These are phyloP conservation scores for Claviceps pazoutovae DNA, from an alignment of 2,329 filamentous ascomycete genomes.

Conservation along the genomic window DNA sequence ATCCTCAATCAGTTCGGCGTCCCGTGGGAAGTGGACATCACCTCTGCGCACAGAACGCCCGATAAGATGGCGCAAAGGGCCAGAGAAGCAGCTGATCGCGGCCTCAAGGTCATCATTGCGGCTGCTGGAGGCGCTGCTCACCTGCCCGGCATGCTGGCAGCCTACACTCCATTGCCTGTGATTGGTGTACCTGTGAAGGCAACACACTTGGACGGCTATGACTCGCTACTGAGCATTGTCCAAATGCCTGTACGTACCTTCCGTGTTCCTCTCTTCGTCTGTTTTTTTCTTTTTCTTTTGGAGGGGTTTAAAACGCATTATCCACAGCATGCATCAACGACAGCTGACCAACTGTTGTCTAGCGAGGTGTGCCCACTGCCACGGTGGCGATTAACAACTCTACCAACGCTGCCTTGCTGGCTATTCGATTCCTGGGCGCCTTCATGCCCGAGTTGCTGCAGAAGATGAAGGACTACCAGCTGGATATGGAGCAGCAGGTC, in stretches of 20 bases:
- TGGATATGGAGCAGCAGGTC: slow-evolving; percentile 49
- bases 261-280: background rate
- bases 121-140: slow-evolving; percentile 63
- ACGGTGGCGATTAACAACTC: slow-evolving; percentile 72
- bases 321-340: slow-evolving; percentile 13
- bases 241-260: slow-evolving; percentile 52
- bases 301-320: background rate
- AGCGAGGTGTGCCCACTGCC: slow-evolving; percentile 54
- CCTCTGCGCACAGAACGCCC: slow-evolving; percentile 66
- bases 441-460: slow-evolving; percentile 40
- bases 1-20: slow-evolving; percentile 58
- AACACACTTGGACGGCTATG: slow-evolving; percentile 56
- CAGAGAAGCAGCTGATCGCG: slow-evolving; percentile 44
- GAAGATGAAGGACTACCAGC: slow-evolving; percentile 46
- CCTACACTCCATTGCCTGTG: slow-evolving; percentile 57
- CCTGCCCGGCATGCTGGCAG: slow-evolving; percentile 61
- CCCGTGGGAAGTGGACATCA: slow-evolving; percentile 59
- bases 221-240: slow-evolving; percentile 59
- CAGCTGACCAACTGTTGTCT: background rate
- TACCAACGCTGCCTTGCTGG: slow-evolving; percentile 62
- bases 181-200: slow-evolving; percentile 69
- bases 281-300: background rate
- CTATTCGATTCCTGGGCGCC: slow-evolving; percentile 51
- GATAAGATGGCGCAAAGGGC: slow-evolving; percentile 56
- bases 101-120: slow-evolving; percentile 62